These are phyloP conservation scores for Aspergillus aculeatus DNA, from an alignment of 2,329 filamentous ascomycete genomes.

Conservation along the genomic window DNA sequence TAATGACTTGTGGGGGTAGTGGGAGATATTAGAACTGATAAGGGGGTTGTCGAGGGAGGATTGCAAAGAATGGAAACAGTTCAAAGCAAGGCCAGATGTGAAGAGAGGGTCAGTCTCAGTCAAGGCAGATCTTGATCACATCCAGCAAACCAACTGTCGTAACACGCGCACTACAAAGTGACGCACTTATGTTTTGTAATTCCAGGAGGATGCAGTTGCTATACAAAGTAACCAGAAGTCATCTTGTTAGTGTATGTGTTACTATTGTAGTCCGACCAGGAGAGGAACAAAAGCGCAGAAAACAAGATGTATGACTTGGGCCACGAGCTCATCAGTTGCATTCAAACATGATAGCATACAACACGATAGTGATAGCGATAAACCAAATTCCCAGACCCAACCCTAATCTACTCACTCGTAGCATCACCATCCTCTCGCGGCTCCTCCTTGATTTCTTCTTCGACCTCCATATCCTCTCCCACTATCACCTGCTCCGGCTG, in stretches of 20 bases:
- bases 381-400: neutral
- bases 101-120: neutral
- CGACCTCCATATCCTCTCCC: neutral
- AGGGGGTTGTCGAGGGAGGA: neutral
- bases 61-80: neutral
- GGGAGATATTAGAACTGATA: no score
- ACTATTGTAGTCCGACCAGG: no score
- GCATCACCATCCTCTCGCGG: neutral
- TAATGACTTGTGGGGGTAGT: neutral
- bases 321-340: neutral
- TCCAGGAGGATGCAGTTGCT: no score
- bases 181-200: no score
- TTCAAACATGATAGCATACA: neutral
- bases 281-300: no score
- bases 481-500: neutral
- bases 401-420: neutral
- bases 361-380: neutral
- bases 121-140: neutral
- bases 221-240: no score
- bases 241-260: no score
- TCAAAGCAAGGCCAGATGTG: neutral
- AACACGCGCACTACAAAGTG: neutral
- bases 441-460: neutral
- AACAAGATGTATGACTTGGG: no score
- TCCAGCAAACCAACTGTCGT: neutral